Base-by-base conservation (phyloP, 495 filamentous ascomycete genomes). In the Penicillium steckii region DNA sequence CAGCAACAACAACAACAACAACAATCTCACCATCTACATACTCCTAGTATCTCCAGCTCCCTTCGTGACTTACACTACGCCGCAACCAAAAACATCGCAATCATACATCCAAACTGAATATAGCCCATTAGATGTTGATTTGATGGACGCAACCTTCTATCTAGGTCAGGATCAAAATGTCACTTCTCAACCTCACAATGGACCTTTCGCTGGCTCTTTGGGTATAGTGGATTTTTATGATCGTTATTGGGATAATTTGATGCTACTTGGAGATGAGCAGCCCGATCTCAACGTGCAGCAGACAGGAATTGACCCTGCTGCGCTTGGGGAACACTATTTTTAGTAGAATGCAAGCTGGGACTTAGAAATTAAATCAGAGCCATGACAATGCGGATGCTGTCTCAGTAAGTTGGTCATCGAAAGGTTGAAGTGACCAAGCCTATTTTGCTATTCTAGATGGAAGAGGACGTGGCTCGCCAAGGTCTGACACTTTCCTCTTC, bases 181-280 rank as follows among this genome's bases (percentile, higher is more conserved):
- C 3, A 21, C 19, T 27, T 44, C 44, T 13, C 22, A 37, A 6
- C 18, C 44, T 27, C 19, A 4, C 17, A 24, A 33, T 4, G 38
- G 18, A 17, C n/a, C 17, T 0, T 53, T 53, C 13, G 26, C 37
- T 8, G 44, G 50, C 2, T 53, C 50, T 12, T 18, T 18, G 5
- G 35, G 30, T 1, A 35, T 47, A 17, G 50, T 53, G 24, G 50
- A 47, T 19, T 46, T 53, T 42, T 53, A 53, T 26, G 44, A 53
- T 4, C 44, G 26, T 24, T 53, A 53, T 32, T 53, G 50, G 50
- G 35, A 53, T 43, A 53, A 53, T 43, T 33, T 53, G n/a, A 53
- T 53, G 50, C 25, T 52, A 9, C 42, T 52, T 3, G 50, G 42
- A 3, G 50, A 35, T 8, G 50, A 52, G n/a, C 41, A 46, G 3